Conservation (phyloP, 768 basidiomycete genomes). For the Flagelloscypha sp. region DNA sequence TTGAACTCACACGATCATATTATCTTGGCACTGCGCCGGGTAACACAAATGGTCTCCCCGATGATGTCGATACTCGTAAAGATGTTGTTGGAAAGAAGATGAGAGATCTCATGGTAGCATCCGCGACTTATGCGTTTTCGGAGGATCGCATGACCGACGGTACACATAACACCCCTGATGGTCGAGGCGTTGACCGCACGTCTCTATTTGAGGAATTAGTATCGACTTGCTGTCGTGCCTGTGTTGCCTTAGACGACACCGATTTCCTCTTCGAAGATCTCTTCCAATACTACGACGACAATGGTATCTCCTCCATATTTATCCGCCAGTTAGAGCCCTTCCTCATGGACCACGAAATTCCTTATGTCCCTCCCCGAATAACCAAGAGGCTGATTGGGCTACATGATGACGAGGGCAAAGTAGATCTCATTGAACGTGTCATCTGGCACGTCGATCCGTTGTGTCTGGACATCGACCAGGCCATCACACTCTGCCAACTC, state of each 20-base stretch:
- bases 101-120: conserved; percentile 78
- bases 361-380: conserved; percentile 75
- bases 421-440: conserved; percentile 74
- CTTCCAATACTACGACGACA: conserved; percentile 80
- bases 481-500: conserved; percentile 75
- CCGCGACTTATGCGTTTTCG: conserved; percentile 84
- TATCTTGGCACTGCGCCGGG: conserved; percentile 75
- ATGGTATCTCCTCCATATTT: conserved; percentile 80
- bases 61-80: conserved; percentile 47
- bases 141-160: conserved; percentile 89
- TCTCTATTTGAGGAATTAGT: conserved; percentile 86
- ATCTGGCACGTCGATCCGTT: conserved; percentile 95
- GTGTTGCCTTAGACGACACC: conserved; percentile 68
- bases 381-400: conserved; percentile 76
- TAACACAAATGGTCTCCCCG: conserved; percentile 81
- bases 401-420: conserved; percentile 62
- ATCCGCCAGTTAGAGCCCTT: conserved; percentile 75
- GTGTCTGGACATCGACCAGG: conserved; percentile 90
- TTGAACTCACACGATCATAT: conserved; percentile 77
- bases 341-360: conserved; percentile 66
- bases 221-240: conserved; percentile 65
- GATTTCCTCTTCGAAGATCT: conserved; percentile 91
- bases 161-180: conserved; percentile 74
- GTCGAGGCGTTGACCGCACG: conserved; percentile 88
- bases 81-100: conserved; percentile 67